Evolutionary conservation across 257 asterid genomes (phyloP).

Genomic region (Solanum habrochaites): DNA sequence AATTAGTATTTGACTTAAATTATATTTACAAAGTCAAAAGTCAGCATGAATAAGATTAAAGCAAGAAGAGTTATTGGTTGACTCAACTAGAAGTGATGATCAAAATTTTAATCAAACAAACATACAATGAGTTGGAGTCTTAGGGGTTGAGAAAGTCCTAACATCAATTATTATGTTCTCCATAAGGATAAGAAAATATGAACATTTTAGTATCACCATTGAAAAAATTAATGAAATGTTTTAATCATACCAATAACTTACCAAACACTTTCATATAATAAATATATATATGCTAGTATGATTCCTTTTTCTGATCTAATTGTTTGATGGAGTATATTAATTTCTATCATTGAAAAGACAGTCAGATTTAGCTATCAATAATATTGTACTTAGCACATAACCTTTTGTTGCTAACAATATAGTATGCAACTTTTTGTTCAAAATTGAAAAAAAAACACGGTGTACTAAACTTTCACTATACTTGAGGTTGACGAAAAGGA

Average conservation of each 20-base stretch:
- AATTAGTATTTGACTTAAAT: neutral
- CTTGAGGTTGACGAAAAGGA: neutral
- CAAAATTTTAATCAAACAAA: neutral
- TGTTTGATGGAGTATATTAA: neutral
- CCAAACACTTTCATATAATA: neutral
- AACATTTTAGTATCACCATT: neutral
- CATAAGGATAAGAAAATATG: neutral
- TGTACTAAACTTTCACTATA: neutral
- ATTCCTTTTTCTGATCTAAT: neutral
- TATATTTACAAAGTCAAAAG: neutral
- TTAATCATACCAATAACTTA: neutral
- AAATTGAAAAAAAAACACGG: neutral
- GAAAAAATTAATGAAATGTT: neutral
- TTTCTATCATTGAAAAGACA: neutral
- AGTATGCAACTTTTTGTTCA: neutral
- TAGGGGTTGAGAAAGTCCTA: neutral
- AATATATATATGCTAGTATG: neutral
- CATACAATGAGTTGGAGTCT: neutral
- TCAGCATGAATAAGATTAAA: neutral
- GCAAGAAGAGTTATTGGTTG: neutral
- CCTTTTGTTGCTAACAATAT: neutral
- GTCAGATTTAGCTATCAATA: neutral
- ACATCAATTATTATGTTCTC: neutral
- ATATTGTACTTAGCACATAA: neutral
- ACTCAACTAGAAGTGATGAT: neutral